Conservation (phyloP, 1,284 basidiomycete species). For the Cutaneotrichosporon sp. region DNA sequence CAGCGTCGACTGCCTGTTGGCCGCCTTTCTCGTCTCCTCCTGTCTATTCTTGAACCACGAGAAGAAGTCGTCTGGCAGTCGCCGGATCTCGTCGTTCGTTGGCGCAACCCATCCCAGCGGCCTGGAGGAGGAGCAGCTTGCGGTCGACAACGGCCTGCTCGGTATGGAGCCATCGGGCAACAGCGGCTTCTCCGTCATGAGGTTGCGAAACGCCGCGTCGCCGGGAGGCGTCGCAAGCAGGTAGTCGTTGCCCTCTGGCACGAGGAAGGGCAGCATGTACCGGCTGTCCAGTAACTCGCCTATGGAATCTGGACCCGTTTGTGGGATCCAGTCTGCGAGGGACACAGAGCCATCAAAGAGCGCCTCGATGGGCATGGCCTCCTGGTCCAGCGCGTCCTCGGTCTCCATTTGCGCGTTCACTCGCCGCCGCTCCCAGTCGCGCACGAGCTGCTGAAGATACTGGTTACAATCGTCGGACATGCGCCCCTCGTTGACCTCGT, state of each 20-base stretch:
- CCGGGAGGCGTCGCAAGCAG: constrained; percentile 58
- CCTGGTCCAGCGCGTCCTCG: constrained; percentile 29
- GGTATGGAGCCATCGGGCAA: constrained; percentile 22
- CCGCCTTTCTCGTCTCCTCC: constrained; percentile 12
- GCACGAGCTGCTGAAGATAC: constrained; percentile 87
- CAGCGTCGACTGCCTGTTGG: constrained; percentile 5
- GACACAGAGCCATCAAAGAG: constrained; percentile 66
- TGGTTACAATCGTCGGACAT: constrained; percentile 94
- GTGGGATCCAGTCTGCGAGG: constrained; percentile 66
- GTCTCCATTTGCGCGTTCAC: constrained; percentile 66
- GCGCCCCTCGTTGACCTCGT: constrained; percentile 82
- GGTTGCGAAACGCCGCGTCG: constrained; percentile 36
- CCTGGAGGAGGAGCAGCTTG: constrained; percentile 33
- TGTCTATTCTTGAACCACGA: constrained; percentile 39
- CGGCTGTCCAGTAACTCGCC: constrained; percentile 85
- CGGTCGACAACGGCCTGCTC: constrained; percentile 30
- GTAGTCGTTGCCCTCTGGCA: constrained; percentile 71
- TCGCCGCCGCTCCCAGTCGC: constrained; percentile 88
- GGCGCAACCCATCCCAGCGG: constrained; percentile 35
- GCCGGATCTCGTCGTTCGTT: constrained; percentile 5
- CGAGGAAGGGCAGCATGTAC: constrained; percentile 81
- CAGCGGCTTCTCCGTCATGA: constrained; percentile 25
- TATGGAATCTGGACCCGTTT: constrained; percentile 67
- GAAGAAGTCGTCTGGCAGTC: constrained; percentile 43
- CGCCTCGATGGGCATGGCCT: constrained; percentile 57